Evolutionary conservation across 768 basidiomycete species (phyloP).

Genomic region (Suillus occidentalis): DNA sequence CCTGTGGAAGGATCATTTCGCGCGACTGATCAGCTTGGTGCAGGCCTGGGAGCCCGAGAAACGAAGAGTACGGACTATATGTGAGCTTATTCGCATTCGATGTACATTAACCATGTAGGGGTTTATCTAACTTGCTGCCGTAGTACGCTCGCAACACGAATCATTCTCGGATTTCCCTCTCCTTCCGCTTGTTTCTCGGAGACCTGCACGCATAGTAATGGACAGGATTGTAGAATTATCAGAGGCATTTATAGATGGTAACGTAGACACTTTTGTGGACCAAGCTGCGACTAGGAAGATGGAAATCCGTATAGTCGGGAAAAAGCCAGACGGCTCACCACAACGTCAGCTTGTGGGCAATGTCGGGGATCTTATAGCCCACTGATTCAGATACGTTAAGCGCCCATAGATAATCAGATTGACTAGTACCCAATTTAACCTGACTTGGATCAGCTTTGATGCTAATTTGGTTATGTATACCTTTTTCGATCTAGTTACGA

Average conservation of each 20-base stretch:
- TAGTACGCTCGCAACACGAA: slow-evolving; percentile 26
- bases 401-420: not conserved
- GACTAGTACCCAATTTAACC: slow-evolving; percentile 7
- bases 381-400: slow-evolving; percentile 13
- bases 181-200: slow-evolving; percentile 22
- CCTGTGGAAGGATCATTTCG: slow-evolving; percentile 76
- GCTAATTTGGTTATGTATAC: not conserved
- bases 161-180: slow-evolving; percentile 32
- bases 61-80: slow-evolving; percentile 47
- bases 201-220: slow-evolving; percentile 19
- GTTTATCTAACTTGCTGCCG: not conserved
- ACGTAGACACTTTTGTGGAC: not conserved
- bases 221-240: slow-evolving; percentile 23
- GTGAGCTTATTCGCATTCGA: slow-evolving; percentile 30
- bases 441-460: not conserved
- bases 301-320: slow-evolving; percentile 22
- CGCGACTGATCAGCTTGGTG: slow-evolving; percentile 52
- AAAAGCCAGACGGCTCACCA: slow-evolving; percentile 23
- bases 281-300: slow-evolving; percentile 19
- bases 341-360: slow-evolving; percentile 24
- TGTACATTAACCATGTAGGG: not conserved
- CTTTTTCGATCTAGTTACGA: not conserved
- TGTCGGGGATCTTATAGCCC: slow-evolving; percentile 22
- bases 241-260: slow-evolving; percentile 24
- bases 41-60: slow-evolving; percentile 52